A percentile compares a stretch with the other conserved stretches of the same genome.
Conservation (phyloP, 2,329 filamentous ascomycete genomes). For the Alternaria sp. region DNA sequence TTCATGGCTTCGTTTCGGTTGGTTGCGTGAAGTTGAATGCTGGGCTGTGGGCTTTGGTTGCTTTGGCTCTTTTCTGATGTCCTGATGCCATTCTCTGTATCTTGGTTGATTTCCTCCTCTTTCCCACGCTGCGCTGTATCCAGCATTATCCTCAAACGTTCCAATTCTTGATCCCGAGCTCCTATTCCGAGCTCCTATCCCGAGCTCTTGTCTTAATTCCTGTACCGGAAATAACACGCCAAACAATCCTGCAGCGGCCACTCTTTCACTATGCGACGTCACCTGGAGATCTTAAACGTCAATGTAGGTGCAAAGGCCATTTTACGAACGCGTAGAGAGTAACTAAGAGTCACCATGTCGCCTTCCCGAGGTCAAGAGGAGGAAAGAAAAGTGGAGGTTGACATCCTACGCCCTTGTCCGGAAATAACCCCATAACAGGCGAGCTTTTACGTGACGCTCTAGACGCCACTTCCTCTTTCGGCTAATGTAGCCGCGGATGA, state of each 20-base stretch:
- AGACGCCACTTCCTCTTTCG: neutral
- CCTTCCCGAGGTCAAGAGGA: neutral
- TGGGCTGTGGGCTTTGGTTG: neutral
- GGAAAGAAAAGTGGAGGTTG: constrained; percentile 6
- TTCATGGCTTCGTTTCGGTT: neutral
- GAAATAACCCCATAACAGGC: constrained; percentile 21
- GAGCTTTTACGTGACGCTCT: constrained; percentile 20
- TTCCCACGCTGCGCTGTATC: neutral
- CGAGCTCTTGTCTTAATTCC: neutral
- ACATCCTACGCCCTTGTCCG: constrained; percentile 8
- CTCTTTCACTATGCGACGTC: neutral
- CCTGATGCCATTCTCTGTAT: neutral
- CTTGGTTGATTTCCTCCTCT: constrained; percentile 2
- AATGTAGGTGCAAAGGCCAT: neutral
- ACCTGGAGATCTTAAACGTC: neutral
- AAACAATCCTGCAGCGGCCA: neutral
- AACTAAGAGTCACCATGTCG: neutral
- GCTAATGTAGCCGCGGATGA: neutral
- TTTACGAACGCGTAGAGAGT: neutral
- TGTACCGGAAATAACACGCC: neutral
- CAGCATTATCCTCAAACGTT: neutral
- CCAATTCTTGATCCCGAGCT: neutral
- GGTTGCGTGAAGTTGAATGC: neutral
- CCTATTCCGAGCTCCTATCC: neutral
- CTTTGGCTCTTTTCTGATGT: neutral